Percentiles rank a stretch among this genome's conserved stretches.
These are phyloP conservation scores for Annona squamosa DNA, from an alignment of 164 flowering plant genomes.

Conservation along the genomic window DNA sequence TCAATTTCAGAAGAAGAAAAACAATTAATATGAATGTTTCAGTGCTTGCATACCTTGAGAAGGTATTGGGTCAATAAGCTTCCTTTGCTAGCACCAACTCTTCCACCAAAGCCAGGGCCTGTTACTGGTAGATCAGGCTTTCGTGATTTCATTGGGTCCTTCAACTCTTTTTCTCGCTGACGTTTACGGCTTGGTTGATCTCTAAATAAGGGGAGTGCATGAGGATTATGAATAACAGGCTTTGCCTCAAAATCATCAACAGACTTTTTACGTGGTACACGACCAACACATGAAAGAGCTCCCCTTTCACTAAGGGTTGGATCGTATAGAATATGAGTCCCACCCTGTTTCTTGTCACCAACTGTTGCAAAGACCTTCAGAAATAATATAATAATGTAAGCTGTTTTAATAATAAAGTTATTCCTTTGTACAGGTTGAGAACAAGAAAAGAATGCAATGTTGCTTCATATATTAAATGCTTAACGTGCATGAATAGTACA, in stretches of 20 bases:
- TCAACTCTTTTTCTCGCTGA: constrained; percentile 80
- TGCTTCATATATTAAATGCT: too few species aligned
- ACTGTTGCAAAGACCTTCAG: constrained; percentile 73
- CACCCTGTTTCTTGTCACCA: constrained; percentile 88
- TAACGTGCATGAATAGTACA: too few species aligned
- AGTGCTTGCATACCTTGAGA: constrained; percentile 55
- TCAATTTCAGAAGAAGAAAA: neutral
- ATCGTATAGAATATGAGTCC: constrained; percentile 89
- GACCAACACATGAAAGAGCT: constrained; percentile 94
- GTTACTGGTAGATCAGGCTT: constrained; percentile 90
- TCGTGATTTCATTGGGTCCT: constrained; percentile 90
- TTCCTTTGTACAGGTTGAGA: neutral
- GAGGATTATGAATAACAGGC: constrained; percentile 92
- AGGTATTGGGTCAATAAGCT: constrained; percentile 94
- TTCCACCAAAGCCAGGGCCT: constrained; percentile 97
- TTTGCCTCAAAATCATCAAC: constrained; percentile 80
- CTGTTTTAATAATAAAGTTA: neutral
- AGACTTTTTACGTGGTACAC: constrained; percentile 92
- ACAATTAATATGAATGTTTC: neutral
- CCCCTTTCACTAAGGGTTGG: constrained; percentile 90
- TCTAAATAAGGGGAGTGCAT: constrained; percentile 92
- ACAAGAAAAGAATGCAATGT: neutral
- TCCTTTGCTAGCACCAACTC: constrained; percentile 82
- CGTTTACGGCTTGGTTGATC: constrained; percentile 98
- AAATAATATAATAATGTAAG: constrained; percentile 2